Base-by-base conservation (phyloP, 2,329 filamentous ascomycete genomes). In the Penicillium crustosum region DNA sequence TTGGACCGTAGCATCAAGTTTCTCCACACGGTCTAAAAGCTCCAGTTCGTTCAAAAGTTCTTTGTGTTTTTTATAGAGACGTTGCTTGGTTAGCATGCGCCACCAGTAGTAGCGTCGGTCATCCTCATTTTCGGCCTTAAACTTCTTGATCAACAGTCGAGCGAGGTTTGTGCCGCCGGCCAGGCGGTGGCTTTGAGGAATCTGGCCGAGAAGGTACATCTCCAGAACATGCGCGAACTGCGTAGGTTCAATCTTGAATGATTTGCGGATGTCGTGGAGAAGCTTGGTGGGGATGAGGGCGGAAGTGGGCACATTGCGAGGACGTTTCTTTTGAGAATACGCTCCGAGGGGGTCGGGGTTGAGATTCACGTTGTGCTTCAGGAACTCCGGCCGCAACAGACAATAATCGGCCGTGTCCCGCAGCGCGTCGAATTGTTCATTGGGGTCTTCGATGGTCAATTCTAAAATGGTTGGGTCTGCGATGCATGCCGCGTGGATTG, bases 361-460 rank as follows among this genome's bases (percentile, higher is more conserved):
- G 60, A 84, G 78, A 53, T 75, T 75, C 44, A 85, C 72, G 1
- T 77, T 70, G 39, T 77, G 70, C 61, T 81, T 81, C 17, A 76
- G 65, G 48, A 83, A 79, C 58, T 83, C 76, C 6, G 77, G 77
- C 54, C 79, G 80, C 17, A 88, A 78, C 57, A 82, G 78, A 25
- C 79, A 77, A 59, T 86, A 82, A 69, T 88, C 86, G 66, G 82
- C 82, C 59, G 81, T 81, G 69, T 88, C 86, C 56, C 86, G 83
- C 64, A 88, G 82, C 50, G 83, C 83, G 65, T 88, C 86, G 62
- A 88, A 88, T 27, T 80, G 81, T 70, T 88, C 86, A 65, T 86
- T 97, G 0, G 94, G 95, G 61, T 97, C 93, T 76, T 99, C 94
- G 6, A 99, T 88, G 0, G 93, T 95, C 68, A 99, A 84, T 71